Evolutionary conservation across 768 basidiomycete genomes (phyloP).

Genomic region (Strobilomyces dryophilus): DNA sequence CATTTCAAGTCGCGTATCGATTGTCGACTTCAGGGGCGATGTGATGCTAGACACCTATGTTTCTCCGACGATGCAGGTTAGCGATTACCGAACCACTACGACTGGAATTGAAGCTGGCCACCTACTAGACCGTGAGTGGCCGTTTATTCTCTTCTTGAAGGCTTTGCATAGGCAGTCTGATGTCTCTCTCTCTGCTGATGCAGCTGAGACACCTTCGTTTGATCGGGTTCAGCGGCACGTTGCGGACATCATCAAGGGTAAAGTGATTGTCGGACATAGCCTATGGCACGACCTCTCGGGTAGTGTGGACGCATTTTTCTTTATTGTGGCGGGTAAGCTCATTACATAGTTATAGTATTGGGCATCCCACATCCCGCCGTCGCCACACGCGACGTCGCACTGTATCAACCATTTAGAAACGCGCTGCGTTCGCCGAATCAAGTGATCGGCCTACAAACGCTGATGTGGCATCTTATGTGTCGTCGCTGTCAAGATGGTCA

Average conservation of each 20-base stretch:
- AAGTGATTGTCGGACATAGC: slow-evolving; percentile 70
- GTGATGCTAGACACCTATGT: slow-evolving; percentile 63
- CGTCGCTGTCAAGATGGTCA: slow-evolving; percentile 71
- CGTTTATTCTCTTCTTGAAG: background rate
- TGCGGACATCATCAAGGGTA: slow-evolving; percentile 62
- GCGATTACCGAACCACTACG: slow-evolving; percentile 66
- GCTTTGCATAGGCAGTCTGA: background rate
- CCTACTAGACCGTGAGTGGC: slow-evolving; percentile 36
- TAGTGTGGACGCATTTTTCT: slow-evolving; percentile 26
- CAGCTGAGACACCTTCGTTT: slow-evolving; percentile 48
- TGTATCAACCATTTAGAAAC: slow-evolving; percentile 78
- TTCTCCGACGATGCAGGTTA: slow-evolving; percentile 59
- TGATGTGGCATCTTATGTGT: slow-evolving; percentile 80
- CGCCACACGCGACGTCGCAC: slow-evolving; percentile 72
- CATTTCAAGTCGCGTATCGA: slow-evolving; percentile 42
- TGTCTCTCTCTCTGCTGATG: background rate
- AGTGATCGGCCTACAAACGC: slow-evolving; percentile 68
- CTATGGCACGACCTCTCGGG: slow-evolving; percentile 82
- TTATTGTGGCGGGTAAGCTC: slow-evolving; percentile 4
- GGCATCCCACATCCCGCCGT: slow-evolving; percentile 79
- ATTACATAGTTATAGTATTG: slow-evolving; percentile 46
- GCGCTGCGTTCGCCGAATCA: slow-evolving; percentile 64
- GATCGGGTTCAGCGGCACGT: slow-evolving; percentile 61
- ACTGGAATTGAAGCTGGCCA: slow-evolving; percentile 50
- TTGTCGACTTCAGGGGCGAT: slow-evolving; percentile 57